Evolutionary conservation across 345 rosid species (phyloP).

Genomic region (Boechera stricta): DNA sequence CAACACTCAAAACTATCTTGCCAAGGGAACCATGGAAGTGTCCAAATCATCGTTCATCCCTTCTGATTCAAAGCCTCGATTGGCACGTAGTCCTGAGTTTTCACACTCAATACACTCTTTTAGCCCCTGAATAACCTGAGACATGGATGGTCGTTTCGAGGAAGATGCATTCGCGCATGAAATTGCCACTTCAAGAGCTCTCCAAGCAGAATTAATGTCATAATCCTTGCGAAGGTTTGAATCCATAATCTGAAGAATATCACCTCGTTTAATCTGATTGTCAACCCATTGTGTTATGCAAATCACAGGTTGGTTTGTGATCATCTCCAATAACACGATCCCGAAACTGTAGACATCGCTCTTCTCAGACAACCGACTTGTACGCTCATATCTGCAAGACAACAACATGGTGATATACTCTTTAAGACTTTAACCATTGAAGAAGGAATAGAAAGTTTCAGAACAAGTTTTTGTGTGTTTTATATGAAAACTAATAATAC

Average conservation of each 20-base stretch:
- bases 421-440: background rate
- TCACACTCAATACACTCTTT: conserved; percentile 34
- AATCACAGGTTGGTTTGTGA: conserved; percentile 42
- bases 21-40: background rate
- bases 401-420: background rate
- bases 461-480: background rate
- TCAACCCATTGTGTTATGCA: conserved; percentile 32
- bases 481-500: background rate
- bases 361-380: conserved; percentile 20
- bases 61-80: background rate
- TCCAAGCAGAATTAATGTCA: conserved; percentile 32
- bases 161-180: conserved; percentile 20
- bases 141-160: conserved; percentile 33
- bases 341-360: conserved; percentile 42
- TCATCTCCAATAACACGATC: conserved; percentile 38
- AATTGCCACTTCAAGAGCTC: conserved; percentile 41
- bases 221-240: conserved; percentile 15
- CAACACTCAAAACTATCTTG: conserved; percentile 21
- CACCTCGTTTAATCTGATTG: background rate
- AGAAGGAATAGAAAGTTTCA: background rate
- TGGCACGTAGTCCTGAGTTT: background rate
- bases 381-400: conserved; percentile 17
- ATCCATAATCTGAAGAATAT: conserved; percentile 33
- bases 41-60: background rate
- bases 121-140: conserved; percentile 12